Evolutionary conservation across 1,284 basidiomycete species (phyloP), one percentile per base, ranked within the genome.

Genomic region (Xerocomus minutiporus): DNA sequence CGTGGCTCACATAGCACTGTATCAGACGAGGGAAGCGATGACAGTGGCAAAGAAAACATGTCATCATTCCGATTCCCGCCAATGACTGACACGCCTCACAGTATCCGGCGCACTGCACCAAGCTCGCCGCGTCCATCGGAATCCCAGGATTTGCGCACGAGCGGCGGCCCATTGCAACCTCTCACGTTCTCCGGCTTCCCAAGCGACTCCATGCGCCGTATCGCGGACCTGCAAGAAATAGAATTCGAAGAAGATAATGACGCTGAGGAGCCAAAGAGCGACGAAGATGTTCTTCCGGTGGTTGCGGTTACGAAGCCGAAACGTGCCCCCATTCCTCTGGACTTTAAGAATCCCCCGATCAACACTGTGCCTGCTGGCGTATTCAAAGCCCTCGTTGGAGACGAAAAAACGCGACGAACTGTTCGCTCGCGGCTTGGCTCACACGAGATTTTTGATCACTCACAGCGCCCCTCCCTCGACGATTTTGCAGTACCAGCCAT

Each of bases 351-450:
- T 59, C 77, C 86, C 28, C 72, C 83, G 13, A 81, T 74, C 25
- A 88, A 87, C 61, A 91, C 86, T 15, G 84, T 91, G 13, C 89
- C 88, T 23, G 89, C 89, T 39, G 88, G 87, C 4, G 64, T 91
- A 53, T 91, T 91, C 79, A 91, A 91, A 71, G 85, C 87, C 11
- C 74, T 89, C 49, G 82, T 79, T 26, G 74, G 71, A 47, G 80
- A 89, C 48, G 86, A 87, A 55, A 76, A 83, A 42, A 83, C 84
- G 3, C 78, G 86, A 49, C 74, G 80, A 40, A 74, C 75, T 46
- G 86, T 88, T 28, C 84, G 87, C 36, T 88, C 87, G n/a, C 75
- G 87, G 38, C 75, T 88, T 53, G 75, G 80, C 65, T 89, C 88
- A 13, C 78, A 80, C 50, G 81, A 83, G 48, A 69, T 77, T 56